These are phyloP conservation scores for Lagenaria siceraria DNA, from an alignment of 306 rosid genomes.

Conservation along the genomic window DNA sequence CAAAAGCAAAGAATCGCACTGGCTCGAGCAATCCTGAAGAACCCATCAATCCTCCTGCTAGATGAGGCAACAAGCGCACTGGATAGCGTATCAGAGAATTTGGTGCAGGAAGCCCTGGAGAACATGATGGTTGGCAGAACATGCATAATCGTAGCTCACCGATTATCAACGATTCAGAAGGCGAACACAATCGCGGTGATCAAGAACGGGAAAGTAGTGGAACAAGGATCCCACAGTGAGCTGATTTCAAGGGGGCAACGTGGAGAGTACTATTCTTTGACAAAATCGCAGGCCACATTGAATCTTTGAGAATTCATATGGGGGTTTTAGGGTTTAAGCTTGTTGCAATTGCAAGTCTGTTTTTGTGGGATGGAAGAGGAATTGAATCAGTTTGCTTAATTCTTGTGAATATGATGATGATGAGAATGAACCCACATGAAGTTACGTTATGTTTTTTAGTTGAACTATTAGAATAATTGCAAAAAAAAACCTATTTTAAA, in stretches of 20 bases:
- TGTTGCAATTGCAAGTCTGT: neutral
- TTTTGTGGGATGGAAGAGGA: neutral
- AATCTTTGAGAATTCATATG: neutral
- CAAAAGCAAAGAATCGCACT: constrained; percentile 85
- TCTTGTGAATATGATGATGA: neutral
- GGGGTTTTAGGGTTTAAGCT: neutral
- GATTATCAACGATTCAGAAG: constrained; percentile 61
- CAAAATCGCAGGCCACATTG: constrained; percentile 37
- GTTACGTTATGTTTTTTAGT: neutral
- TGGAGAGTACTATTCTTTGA: constrained; percentile 46
- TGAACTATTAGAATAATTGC: too few species aligned
- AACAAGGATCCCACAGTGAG: constrained; percentile 72
- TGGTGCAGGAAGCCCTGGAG: constrained; percentile 66
- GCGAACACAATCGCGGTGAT: constrained; percentile 61
- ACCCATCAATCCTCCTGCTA: constrained; percentile 65
- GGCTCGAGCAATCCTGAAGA: constrained; percentile 74
- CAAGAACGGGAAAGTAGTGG: constrained; percentile 58
- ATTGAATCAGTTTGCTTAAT: neutral
- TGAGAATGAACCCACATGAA: neutral
- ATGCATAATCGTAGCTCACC: constrained; percentile 67
- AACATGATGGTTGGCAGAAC: constrained; percentile 71
- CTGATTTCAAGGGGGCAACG: constrained; percentile 40
- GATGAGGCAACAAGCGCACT: constrained; percentile 94
- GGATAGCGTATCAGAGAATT: constrained; percentile 69
- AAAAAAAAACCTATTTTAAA: too few species aligned